Evolutionary conservation across 441 rosid species (phyloP).

Genomic region (Erodium chrysanthum): DNA sequence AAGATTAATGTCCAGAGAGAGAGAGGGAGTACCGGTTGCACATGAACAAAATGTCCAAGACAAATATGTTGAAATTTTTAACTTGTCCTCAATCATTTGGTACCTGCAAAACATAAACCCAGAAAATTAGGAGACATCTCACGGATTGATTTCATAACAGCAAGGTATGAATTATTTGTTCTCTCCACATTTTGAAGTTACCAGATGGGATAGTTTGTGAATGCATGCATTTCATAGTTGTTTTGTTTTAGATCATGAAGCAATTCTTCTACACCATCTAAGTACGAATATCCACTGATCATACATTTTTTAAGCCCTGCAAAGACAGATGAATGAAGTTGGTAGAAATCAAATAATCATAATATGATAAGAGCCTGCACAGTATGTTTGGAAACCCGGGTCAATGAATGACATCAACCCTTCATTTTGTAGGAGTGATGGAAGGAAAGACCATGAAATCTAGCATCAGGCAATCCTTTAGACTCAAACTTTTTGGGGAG

Average conservation of each 20-base stretch:
- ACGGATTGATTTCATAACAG: conserved; percentile 6
- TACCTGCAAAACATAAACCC: conserved; percentile 38
- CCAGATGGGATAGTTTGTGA: conserved; percentile 85
- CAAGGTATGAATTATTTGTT: background rate
- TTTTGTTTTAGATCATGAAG: conserved; percentile 44
- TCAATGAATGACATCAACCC: background rate
- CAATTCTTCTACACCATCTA: conserved; percentile 65
- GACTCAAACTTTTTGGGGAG: too few relatives aligned
- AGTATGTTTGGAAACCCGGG: background rate
- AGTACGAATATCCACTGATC: conserved; percentile 55
- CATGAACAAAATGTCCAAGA: conserved; percentile 94
- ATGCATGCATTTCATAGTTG: conserved; percentile 81
- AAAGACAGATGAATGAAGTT: conserved; percentile 9
- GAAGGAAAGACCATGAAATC: background rate
- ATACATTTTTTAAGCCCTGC: conserved; percentile 69
- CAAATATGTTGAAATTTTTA: conserved; percentile 56
- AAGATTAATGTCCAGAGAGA: background rate
- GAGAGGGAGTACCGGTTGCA: conserved; percentile 32
- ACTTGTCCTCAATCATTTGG: conserved; percentile 60
- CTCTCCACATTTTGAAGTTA: conserved; percentile 17
- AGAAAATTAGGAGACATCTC: conserved; percentile 14
- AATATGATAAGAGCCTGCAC: background rate
- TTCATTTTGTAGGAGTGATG: background rate
- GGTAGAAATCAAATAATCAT: background rate
- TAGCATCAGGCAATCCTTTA: background rate